Evolutionary conservation across 1,284 basidiomycete genomes (phyloP), one percentile per base, ranked within the genome.

Genomic region (Filobasidium uniguttulatum): DNA sequence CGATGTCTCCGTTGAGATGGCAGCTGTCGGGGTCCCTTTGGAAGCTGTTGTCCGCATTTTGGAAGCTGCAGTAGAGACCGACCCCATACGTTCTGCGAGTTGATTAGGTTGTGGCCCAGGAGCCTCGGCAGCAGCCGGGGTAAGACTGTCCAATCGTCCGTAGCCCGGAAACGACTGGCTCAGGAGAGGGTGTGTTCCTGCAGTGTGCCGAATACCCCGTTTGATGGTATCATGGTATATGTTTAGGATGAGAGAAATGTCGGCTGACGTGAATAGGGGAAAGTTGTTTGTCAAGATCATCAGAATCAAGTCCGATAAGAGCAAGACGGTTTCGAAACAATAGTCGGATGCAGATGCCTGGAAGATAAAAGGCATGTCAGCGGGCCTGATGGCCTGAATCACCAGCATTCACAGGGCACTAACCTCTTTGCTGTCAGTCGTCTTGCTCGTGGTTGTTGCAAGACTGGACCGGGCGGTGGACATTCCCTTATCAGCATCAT

Each of bases 201-300:
- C 29, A 22, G 52, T 44, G 28, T 53, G 53, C 23, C 60, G 47
- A 20, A 65, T 59, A 5, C 64, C 67, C 6, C 53, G 53, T 52
- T 56, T 59, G 20, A 67, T 31, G 25, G 66, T 59, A 9, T 60
- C 44, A 29, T 65, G 48, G 14, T 64, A 56, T n/a, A 66, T 62
- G 17, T 53, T 43, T n/a, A 65, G 47, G 36, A 69, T 60, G 14
- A 50, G 47, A 7, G 59, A 47, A 14, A 67, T 49, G 38, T 69
- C 66, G 9, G 48, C 40, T 3, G 60, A 44, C 5, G 64, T 56
- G 56, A 69, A 67, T 2, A 69, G 57, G 22, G 62, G 51, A n/a
- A 62, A 46, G 44, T 63, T 63, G 48, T 60, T 46, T 36, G 57
- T 49, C 23, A 67, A 35, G 43, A 69, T 64, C 8, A 57, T 44